Base-by-base conservation (phyloP, 2,329 filamentous ascomycete genomes). In the Aspergillus fructus region DNA sequence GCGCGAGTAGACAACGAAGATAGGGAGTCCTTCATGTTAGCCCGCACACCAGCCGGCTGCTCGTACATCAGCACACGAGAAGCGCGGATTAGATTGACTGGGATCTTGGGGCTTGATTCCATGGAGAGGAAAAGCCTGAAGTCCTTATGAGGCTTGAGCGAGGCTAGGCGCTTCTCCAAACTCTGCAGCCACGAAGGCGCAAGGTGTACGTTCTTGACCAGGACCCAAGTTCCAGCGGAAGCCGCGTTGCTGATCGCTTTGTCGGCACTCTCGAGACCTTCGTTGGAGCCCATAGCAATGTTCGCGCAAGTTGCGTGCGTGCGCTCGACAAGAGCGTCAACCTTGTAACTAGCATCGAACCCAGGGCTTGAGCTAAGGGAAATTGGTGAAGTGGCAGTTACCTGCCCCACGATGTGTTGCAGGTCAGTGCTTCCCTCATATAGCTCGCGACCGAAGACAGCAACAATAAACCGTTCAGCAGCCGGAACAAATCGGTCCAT, bases 301-400 rank as follows among this genome's bases (percentile, higher is more conserved):
- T 97, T 97, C 58, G 92, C 93, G 78, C 94, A 99, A 54, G 85
- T 87, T 51, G 91, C 88, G 58, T 86, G 85, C 73, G 86, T 88
- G 64, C 91, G 85, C 75, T 96, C 91, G 30, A 97, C 96, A 53
- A 99, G 82, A 60, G 88, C 91, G 74, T 99, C 94, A 59, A 99
- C 94, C 81, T 99, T 99, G 86, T 97, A 99, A 72, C 91, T 96
- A 53, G 96, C 96, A 75, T 99, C 94, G 73, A 99, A 99, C 39
- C 94, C 94, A 59, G 93, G 92, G 68, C 89, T 97, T 5, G 94
- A 99, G 68, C 93, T 93, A 37, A 99, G 84, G 3, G 94, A 89
- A 64, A 99, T 90, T 9, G 94, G 94, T 2, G 91, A 87, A 33
- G 87, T 90, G 30, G 93, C 87, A 5, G 88, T 88, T 52, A 96